Evolutionary conservation across 169 alveolate genomes (phyloP).

Genomic region (Plasmodium gaboni): DNA sequence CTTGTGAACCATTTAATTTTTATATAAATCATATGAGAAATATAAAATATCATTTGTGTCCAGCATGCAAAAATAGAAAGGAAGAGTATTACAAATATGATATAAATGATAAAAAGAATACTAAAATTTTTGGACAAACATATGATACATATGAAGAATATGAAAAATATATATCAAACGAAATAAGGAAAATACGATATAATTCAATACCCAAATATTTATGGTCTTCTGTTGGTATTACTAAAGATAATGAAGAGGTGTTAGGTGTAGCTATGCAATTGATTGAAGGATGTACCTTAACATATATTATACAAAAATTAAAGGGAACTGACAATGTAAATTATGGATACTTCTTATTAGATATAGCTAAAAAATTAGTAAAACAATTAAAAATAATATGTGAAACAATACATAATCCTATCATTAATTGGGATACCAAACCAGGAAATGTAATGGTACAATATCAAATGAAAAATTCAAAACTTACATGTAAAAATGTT

Average conservation of each 20-base stretch:
- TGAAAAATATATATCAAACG: conserved; percentile 43
- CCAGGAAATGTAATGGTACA: conserved; percentile 82
- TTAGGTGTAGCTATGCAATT: conserved; percentile 84
- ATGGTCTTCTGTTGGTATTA: conserved; percentile 79
- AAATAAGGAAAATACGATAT: conserved; percentile 7
- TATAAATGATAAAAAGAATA: conserved; percentile 23
- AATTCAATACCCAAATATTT: conserved; percentile 79
- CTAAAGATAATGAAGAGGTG: conserved; percentile 65
- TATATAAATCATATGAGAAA: conserved; percentile 28
- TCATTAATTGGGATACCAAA: conserved; percentile 85
- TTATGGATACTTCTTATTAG: conserved; percentile 75
- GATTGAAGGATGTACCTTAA: conserved; percentile 82
- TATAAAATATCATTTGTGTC: conserved; percentile 23
- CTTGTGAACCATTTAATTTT: conserved; percentile 1
- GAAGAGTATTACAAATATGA: conserved; percentile 17
- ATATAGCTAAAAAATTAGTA: conserved; percentile 79
- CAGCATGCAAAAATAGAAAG: conserved; percentile 23
- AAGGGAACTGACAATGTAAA: conserved; percentile 64
- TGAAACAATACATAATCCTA: conserved; percentile 71
- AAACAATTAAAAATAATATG: conserved; percentile 75
- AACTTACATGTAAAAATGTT: conserved; percentile 78
- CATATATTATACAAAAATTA: conserved; percentile 78
- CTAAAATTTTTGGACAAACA: too few relatives aligned
- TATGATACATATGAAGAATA: background rate
- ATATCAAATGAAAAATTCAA: conserved; percentile 64